Evolutionary conservation across 1,284 basidiomycete species (phyloP).

Genomic region (Meira nashicola): DNA sequence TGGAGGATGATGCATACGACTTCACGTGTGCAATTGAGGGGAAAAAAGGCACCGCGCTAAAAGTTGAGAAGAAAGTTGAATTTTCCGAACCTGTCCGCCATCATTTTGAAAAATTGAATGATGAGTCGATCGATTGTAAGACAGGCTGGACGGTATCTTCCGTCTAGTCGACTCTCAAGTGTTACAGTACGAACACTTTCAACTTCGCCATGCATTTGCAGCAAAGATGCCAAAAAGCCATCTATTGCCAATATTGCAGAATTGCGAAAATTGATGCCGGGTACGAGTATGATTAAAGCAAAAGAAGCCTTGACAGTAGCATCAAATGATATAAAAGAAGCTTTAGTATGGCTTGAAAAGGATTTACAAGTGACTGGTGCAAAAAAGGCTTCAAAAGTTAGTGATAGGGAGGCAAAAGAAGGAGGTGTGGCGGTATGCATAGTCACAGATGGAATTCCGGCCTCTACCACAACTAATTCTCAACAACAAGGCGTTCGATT

Average conservation of each 20-base stretch:
- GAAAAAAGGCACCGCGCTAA: background rate
- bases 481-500: conserved; percentile 52
- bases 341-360: conserved; percentile 73
- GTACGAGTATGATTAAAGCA: conserved; percentile 77
- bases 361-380: conserved; percentile 69
- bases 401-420: conserved; percentile 67
- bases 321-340: conserved; percentile 68
- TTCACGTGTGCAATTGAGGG: no score
- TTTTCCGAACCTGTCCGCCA: no score
- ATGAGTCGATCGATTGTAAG: background rate
- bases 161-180: background rate
- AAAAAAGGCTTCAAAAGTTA: conserved; percentile 77
- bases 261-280: conserved; percentile 68
- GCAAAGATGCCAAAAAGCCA: conserved; percentile 18
- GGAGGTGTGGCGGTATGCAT: conserved; percentile 74
- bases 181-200: no score
- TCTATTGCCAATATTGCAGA: conserved; percentile 74
- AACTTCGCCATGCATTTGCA: no score
- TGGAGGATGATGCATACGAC: background rate
- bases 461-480: background rate
- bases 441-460: conserved; percentile 60
- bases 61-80: background rate
- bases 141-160: background rate
- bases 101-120: no score
- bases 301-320: conserved; percentile 74